phyloP scores from a whole-genome alignment of 805 yeast genomes.

The Candida verbasci region DNA sequence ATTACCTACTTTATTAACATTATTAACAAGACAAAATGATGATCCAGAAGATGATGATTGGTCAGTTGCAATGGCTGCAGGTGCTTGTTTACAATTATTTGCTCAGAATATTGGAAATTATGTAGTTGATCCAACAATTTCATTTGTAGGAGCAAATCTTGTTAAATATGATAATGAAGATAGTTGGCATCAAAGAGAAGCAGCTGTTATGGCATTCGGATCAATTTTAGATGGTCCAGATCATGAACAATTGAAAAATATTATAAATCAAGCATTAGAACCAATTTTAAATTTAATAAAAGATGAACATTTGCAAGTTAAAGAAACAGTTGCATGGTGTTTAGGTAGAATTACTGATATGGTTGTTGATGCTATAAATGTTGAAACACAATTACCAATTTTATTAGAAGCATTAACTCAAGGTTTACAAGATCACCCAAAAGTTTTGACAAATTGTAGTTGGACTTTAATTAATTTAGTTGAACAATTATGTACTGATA shows the following conservation, averaged over 20 bases:
- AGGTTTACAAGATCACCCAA: conserved; percentile 90
- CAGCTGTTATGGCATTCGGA: conserved; percentile 99
- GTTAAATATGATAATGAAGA: conserved; percentile 17
- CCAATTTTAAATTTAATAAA: conserved; percentile 72
- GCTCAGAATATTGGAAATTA: conserved; percentile 87
- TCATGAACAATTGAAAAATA: conserved; percentile 55
- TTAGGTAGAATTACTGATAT: conserved; percentile 92
- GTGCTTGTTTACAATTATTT: conserved; percentile 90
- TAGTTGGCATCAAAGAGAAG: conserved; percentile 86
- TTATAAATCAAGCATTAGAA: conserved; percentile 77
- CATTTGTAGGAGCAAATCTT: conserved; percentile 77
- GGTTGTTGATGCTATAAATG: conserved; percentile 71
- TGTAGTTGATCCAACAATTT: conserved; percentile 79
- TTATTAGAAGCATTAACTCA: conserved; percentile 67
- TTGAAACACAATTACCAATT: conserved; percentile 59
- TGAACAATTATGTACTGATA: conserved; percentile 68
- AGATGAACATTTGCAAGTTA: conserved; percentile 78
- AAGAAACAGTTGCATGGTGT: conserved; percentile 98
- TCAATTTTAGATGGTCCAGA: conserved; percentile 95
- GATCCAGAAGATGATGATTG: conserved; percentile 95
- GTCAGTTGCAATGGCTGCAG: conserved; percentile 99
- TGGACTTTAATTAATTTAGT: conserved; percentile 93
- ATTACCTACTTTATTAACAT: conserved; percentile 75
- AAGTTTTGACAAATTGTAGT: conserved; percentile 93
- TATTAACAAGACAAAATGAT: conserved; percentile 85